Evolutionary conservation across 495 filamentous ascomycete genomes (phyloP).

Genomic region (Aspergillus coremiiformis): DNA sequence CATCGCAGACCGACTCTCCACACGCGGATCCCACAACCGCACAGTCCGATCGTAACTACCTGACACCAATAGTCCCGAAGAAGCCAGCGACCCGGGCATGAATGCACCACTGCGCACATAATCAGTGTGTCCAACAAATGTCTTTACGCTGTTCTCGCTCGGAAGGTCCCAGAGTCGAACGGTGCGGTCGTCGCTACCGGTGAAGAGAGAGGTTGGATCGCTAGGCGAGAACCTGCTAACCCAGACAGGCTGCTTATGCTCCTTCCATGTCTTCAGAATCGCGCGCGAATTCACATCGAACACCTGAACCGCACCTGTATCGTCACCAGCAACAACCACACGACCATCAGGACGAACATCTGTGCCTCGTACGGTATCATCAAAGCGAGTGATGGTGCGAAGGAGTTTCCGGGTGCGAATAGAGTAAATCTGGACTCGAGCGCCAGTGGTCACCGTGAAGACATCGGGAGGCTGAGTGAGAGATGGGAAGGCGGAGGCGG

Average conservation of each 20-base stretch:
- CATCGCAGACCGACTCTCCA: conserved; percentile 63
- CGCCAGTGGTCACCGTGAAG: conserved; percentile 88
- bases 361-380: conserved; percentile 77
- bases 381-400: conserved; percentile 88
- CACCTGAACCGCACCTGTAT: conserved; percentile 82
- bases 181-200: conserved; percentile 80
- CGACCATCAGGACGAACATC: conserved; percentile 83
- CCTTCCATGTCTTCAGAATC: conserved; percentile 91
- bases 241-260: conserved; percentile 94
- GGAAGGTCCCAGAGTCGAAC: conserved; percentile 93
- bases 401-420: conserved; percentile 79
- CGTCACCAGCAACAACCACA: conserved; percentile 83
- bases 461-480: conserved; percentile 53
- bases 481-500: conserved; percentile 39
- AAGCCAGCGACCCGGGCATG: conserved; percentile 67
- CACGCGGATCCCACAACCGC: conserved; percentile 83
- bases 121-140: conserved; percentile 82
- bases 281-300: conserved; percentile 86
- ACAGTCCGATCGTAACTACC: conserved; percentile 94
- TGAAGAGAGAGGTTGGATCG: conserved; percentile 78
- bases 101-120: conserved; percentile 85
- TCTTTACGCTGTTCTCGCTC: conserved; percentile 60
- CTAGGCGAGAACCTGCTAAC: conserved; percentile 79
- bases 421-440: conserved; percentile 86
- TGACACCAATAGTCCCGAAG: conserved; percentile 65